Conservation (phyloP, 2,329 filamentous ascomycete genomes). For the Nothopassalora personata region DNA sequence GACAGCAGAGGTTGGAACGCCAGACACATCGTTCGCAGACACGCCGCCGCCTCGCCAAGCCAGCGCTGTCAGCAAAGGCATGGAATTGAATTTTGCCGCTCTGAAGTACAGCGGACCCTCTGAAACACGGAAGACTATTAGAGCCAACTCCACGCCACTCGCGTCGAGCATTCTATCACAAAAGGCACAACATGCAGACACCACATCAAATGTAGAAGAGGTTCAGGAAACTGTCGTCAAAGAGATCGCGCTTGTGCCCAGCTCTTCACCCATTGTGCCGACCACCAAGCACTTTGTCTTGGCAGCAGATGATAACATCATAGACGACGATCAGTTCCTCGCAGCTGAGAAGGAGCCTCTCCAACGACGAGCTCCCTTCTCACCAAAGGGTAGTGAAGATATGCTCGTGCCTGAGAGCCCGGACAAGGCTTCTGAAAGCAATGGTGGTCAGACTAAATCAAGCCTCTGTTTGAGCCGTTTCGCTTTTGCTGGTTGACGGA, state of each 20-base stretch:
- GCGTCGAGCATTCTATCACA: constrained; percentile 5
- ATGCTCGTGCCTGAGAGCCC: constrained; percentile 43
- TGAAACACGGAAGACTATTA: constrained; percentile 4
- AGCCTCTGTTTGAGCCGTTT: constrained; percentile 38
- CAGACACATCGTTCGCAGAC: constrained; percentile 25
- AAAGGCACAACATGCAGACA: background rate
- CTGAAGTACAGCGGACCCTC: constrained; percentile 14
- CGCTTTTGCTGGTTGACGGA: constrained; percentile 28
- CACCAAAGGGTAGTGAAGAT: constrained; percentile 43
- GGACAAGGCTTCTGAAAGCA: constrained; percentile 35
- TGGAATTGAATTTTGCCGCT: constrained; percentile 20
- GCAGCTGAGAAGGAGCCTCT: constrained; percentile 20
- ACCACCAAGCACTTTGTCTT: background rate
- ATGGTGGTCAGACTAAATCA: constrained; percentile 31
- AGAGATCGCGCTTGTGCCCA: constrained; percentile 7
- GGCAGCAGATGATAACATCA: constrained; percentile 9
- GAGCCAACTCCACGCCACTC: constrained; percentile 12
- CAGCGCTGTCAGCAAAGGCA: constrained; percentile 23
- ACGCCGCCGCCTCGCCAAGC: constrained; percentile 4
- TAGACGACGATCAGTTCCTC: constrained; percentile 23
- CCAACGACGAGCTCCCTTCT: constrained; percentile 8
- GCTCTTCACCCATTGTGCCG: constrained; percentile 11
- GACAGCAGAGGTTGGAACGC: constrained; percentile 13
- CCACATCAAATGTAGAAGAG: too few species aligned
- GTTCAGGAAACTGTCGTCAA: background rate